Evolutionary conservation across 2,329 filamentous ascomycete species (phyloP), one percentile per base, ranked within the genome.

Genomic region (Diaporthe batatas): DNA sequence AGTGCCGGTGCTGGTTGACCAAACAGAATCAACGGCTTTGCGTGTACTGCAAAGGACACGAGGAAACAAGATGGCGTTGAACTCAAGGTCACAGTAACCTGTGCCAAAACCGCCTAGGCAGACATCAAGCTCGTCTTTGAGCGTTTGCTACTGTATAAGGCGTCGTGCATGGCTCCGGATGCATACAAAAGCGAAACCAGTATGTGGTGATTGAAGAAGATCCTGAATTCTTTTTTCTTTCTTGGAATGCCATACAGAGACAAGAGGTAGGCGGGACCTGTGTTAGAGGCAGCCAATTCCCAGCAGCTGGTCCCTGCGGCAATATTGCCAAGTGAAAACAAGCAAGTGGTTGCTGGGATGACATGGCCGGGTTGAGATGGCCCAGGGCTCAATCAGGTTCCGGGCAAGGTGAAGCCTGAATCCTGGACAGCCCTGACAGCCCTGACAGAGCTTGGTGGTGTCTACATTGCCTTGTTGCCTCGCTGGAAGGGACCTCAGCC

Each of bases 391-490:
- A 21, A 49, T 32, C 62, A 65, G 11, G 62, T 65, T 65, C 32
- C 32, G 39, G 47, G 44, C 47, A 53, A 47, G 32, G 7, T 25
- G n/a, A 14, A 67, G 25, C 62, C 32, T 67, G 62, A 36, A 39
- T 53, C 47, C 51, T 39, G 16, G 25, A 16, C 2, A 47, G 42
- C n/a, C 51, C 6, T 36, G 29, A n/a, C 5, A 25, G 16, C 10
- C n/a, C 11, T 18, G 21, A 6, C 14, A 36, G 32, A 57, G 49
- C 49, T 57, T 69, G 49, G 25, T 44, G 36, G 16, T 42, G 21
- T 21, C 44, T 21, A 49, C n/a, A 49, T n/a, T 49, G 44, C 18
- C 21, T 21, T 23, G 34, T 18, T 18, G 11, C 49, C 44, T 8
- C 11, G 55, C 55, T 23, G 34, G 34, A 23, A 32, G 18, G 21